Evolutionary conservation across 176 grass and related monocot species (phyloP).

Genomic region (Sorghum bicolor): DNA sequence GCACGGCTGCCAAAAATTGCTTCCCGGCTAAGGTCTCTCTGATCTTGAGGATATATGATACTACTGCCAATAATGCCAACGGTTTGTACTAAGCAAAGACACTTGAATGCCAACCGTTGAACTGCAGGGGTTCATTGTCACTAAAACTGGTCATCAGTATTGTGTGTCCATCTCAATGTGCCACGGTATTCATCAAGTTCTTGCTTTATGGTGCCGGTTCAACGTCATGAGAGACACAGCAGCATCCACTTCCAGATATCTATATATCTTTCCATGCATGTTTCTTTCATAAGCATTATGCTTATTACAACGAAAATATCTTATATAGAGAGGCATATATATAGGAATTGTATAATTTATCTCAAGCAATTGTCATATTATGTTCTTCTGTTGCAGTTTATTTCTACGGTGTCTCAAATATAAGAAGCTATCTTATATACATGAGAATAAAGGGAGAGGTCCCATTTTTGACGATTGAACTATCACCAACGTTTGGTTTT

Average conservation of each 20-base stretch:
- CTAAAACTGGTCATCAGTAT: neutral
- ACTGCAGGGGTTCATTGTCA: constrained; percentile 6
- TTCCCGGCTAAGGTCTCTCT: neutral
- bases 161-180: neutral
- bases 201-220: constrained; percentile 9
- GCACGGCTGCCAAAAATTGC: neutral
- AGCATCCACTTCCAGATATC: neutral
- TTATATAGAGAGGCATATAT: neutral
- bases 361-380: too few relatives aligned
- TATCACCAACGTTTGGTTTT: too few relatives aligned
- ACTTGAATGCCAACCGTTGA: neutral
- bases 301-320: neutral
- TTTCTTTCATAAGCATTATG: neutral
- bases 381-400: neutral
- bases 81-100: neutral
- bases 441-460: too few relatives aligned
- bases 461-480: too few relatives aligned
- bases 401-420: neutral
- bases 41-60: neutral
- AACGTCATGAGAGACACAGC: neutral
- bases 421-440: neutral
- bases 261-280: neutral
- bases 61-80: neutral
- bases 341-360: neutral
- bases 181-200: neutral